Percentiles rank a stretch among this genome's conserved stretches.
These are phyloP conservation scores for Davidsoniella australis DNA, from an alignment of 2,329 filamentous ascomycete species.

Conservation along the genomic window DNA sequence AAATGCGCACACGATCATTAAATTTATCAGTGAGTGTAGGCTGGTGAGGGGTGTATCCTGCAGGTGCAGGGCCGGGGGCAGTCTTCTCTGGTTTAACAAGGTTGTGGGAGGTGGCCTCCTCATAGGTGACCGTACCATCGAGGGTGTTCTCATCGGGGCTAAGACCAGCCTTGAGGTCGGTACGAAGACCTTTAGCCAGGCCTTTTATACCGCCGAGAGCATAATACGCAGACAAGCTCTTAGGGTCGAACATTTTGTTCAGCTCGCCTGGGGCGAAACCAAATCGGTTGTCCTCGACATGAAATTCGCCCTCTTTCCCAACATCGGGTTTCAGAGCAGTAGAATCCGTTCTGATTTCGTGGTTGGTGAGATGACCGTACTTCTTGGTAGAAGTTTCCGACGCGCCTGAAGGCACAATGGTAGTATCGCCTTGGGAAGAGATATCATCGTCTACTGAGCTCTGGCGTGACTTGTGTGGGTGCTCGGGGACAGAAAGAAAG, in stretches of 20 bases:
- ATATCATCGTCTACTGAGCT: slow-evolving; percentile 53
- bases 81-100: slow-evolving; percentile 17
- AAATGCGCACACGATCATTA: slow-evolving; percentile 51
- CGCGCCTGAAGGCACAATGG: slow-evolving; percentile 33
- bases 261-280: slow-evolving; percentile 72
- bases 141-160: slow-evolving; percentile 57
- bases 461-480: slow-evolving; percentile 38
- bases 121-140: slow-evolving; percentile 50
- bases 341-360: slow-evolving; percentile 44
- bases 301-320: slow-evolving; percentile 59
- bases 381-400: slow-evolving; percentile 27
- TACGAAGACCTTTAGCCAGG: slow-evolving; percentile 61
- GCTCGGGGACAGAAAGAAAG: slow-evolving; percentile 50
- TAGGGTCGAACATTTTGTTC: slow-evolving; percentile 77
- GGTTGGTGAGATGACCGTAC: slow-evolving; percentile 25
- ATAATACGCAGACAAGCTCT: slow-evolving; percentile 67
- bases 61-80: not conserved
- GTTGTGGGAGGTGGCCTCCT: slow-evolving; percentile 39
- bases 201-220: slow-evolving; percentile 62
- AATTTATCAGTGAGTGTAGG: slow-evolving; percentile 24
- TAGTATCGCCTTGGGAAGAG: slow-evolving; percentile 45
- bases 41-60: slow-evolving; percentile 8
- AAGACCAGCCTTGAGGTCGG: slow-evolving; percentile 54
- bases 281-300: slow-evolving; percentile 64
- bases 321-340: slow-evolving; percentile 60